phyloP scores from a whole-genome alignment of 1,284 basidiomycete genomes.

The Heimioporus retisporus region DNA sequence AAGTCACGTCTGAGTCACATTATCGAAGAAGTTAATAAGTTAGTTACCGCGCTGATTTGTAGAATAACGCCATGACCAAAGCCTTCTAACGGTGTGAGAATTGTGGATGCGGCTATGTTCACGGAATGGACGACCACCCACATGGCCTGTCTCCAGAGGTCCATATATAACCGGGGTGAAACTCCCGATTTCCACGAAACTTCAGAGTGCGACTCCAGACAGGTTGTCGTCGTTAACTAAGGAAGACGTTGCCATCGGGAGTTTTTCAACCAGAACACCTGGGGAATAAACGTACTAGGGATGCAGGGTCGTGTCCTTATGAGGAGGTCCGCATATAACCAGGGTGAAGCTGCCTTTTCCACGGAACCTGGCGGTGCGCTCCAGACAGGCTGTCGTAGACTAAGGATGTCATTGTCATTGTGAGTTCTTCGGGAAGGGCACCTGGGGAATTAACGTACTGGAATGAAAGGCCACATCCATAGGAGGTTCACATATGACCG shows the following conservation, averaged over 20 bases:
- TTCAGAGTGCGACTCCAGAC: too few species aligned
- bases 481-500: too few species aligned
- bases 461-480: slow-evolving; percentile 26
- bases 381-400: slow-evolving; percentile 18
- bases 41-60: slow-evolving; percentile 43
- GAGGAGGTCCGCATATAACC: too few species aligned
- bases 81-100: slow-evolving; percentile 20
- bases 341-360: slow-evolving; percentile 35
- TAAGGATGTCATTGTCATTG: slow-evolving; percentile 31
- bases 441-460: slow-evolving; percentile 27
- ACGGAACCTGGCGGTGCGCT: slow-evolving; percentile 29
- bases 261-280: too few species aligned
- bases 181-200: too few species aligned
- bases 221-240: too few species aligned
- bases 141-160: too few species aligned
- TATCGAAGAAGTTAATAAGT: slow-evolving; percentile 32
- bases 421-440: slow-evolving; percentile 19
- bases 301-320: too few species aligned
- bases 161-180: slow-evolving; percentile 43
- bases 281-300: too few species aligned
- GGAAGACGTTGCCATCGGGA: too few species aligned
- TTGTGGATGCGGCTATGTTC: slow-evolving; percentile 23
- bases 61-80: slow-evolving; percentile 34
- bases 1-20: slow-evolving; percentile 44
- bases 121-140: slow-evolving; percentile 22